Conservation (phyloP, 805 yeast genomes). For the Cyberlindnera maritima region DNA sequence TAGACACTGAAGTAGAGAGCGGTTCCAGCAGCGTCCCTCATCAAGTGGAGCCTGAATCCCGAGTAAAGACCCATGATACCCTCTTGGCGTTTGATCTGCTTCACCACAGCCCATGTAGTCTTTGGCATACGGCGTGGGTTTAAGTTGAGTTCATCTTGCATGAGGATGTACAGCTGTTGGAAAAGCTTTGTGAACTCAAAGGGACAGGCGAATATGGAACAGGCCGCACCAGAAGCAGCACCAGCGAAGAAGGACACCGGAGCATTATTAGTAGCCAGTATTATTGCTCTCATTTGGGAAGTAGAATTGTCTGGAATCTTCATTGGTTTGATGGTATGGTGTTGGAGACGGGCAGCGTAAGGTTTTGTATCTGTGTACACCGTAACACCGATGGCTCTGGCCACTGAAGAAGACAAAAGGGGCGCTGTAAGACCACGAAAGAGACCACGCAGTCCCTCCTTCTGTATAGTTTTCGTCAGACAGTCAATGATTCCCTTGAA, state of each 20-base stretch:
- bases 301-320: constrained; percentile 9
- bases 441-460: constrained; percentile 69
- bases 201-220: constrained; percentile 72
- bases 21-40: constrained; percentile 68
- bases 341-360: constrained; percentile 24
- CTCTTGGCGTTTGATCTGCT: constrained; percentile 52
- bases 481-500: constrained; percentile 59
- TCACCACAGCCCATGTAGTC: constrained; percentile 43
- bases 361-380: constrained; percentile 59
- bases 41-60: constrained; percentile 64
- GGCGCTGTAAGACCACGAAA: constrained; percentile 80
- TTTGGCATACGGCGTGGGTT: constrained; percentile 34
- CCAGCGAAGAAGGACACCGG: constrained; percentile 58
- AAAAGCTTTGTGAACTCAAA: constrained; percentile 82
- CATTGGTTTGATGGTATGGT: constrained; percentile 19
- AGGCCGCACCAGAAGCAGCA: constrained; percentile 58
- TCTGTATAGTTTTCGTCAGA: constrained; percentile 46
- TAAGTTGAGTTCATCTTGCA: constrained; percentile 29
- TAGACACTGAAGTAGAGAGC: constrained; percentile 74
- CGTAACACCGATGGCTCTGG: constrained; percentile 64
- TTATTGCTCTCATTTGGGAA: constrained; percentile 8
- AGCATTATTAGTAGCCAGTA: constrained; percentile 35
- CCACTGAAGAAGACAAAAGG: constrained; percentile 58
- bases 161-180: constrained; percentile 60
- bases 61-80: constrained; percentile 69